phyloP scores from a whole-genome alignment of 306 rosid genomes.

The Albizia julibrissin region DNA sequence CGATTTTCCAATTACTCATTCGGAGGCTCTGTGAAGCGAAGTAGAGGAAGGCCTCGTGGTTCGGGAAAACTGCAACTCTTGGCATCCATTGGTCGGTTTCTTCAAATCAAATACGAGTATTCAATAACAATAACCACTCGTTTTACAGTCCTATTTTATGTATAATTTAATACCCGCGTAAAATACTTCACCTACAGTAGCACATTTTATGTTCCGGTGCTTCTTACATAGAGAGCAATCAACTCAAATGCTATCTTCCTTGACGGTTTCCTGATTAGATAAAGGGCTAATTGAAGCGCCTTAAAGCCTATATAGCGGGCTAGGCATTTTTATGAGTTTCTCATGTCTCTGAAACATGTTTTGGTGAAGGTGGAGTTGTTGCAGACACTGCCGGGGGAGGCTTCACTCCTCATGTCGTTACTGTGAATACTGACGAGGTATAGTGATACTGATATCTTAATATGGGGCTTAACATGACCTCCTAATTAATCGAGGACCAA shows the following conservation, averaged over 20 bases:
- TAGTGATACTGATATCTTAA: not conserved
- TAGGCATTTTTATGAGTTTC: not conserved
- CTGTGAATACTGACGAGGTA: conserved; percentile 44
- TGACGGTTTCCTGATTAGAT: not conserved
- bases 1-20: not conserved
- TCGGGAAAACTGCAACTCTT: conserved; percentile 29
- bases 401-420: conserved; percentile 39
- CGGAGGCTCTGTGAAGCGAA: not conserved
- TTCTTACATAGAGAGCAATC: not conserved
- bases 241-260: not conserved
- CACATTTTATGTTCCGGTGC: not conserved
- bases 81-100: conserved; percentile 37
- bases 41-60: conserved; percentile 50
- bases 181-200: not conserved
- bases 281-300: not conserved
- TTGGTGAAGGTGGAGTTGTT: conserved; percentile 36
- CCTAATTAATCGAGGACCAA: not conserved
- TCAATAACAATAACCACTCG: not conserved
- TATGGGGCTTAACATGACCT: not conserved
- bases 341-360: not conserved
- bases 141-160: not conserved
- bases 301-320: not conserved
- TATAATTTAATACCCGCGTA: not conserved
- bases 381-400: conserved; percentile 42
- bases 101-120: not conserved